These are phyloP conservation scores for Mallotus nudiflorus DNA, from an alignment of 345 rosid genomes.

Conservation along the genomic window DNA sequence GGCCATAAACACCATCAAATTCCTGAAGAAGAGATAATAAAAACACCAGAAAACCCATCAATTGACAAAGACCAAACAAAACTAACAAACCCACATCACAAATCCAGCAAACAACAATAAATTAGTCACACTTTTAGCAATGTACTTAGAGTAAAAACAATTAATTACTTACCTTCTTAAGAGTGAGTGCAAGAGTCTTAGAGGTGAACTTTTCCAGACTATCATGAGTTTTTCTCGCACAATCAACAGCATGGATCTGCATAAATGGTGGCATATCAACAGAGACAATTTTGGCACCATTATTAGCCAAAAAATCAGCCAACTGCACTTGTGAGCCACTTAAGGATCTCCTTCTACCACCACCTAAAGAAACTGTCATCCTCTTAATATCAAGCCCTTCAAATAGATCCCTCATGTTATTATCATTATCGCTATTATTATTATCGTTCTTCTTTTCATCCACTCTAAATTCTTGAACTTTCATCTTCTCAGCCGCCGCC, in stretches of 20 bases:
- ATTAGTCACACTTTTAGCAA: not conserved
- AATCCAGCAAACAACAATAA: not conserved
- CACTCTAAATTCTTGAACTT: conserved; percentile 9
- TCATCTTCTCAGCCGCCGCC: conserved; percentile 24
- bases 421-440: not conserved
- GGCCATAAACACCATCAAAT: conserved; percentile 60
- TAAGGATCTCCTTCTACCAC: conserved; percentile 53
- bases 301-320: conserved; percentile 52
- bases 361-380: conserved; percentile 35
- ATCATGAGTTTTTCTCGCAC: conserved; percentile 61
- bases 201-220: conserved; percentile 73
- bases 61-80: conserved; percentile 7
- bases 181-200: conserved; percentile 59
- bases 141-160: not conserved
- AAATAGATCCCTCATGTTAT: conserved; percentile 23
- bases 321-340: conserved; percentile 51
- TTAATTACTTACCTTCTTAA: conserved; percentile 52
- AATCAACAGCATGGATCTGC: conserved; percentile 81
- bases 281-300: conserved; percentile 61
- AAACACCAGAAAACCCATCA: not conserved
- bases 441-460: conserved; percentile 22
- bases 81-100: not conserved
- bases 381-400: conserved; percentile 33
- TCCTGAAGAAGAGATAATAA: conserved; percentile 39
- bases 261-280: conserved; percentile 81